Percentiles rank a stretch among this genome's conserved stretches.
These are phyloP conservation scores for Eimeria acervulina DNA, from an alignment of 169 alveolate genomes.

Conservation along the genomic window DNA sequence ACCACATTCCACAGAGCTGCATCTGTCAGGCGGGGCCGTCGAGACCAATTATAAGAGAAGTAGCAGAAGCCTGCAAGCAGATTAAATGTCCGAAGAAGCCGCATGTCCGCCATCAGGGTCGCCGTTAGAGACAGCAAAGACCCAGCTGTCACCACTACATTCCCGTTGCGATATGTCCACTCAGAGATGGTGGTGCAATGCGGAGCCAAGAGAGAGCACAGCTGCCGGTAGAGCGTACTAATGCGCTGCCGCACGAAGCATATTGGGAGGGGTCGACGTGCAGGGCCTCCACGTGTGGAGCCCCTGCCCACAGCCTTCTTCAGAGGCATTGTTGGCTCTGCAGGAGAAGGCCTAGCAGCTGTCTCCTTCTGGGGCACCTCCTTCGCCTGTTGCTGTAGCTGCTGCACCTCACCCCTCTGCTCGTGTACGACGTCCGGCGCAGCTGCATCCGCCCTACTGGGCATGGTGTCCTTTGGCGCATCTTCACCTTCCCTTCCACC, in stretches of 20 bases:
- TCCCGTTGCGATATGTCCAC: constrained; percentile 75
- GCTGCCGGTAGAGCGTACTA: not conserved
- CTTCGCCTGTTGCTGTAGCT: not conserved
- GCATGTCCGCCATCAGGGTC: constrained; percentile 81
- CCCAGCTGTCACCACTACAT: constrained; percentile 76
- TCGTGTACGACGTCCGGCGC: not conserved
- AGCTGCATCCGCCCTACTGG: not conserved
- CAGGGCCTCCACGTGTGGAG: not conserved
- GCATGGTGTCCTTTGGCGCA: not conserved
- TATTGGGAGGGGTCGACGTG: constrained; percentile 17
- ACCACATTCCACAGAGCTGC: constrained; percentile 82
- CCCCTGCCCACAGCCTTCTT: constrained; percentile 54
- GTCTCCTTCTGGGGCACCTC: not conserved
- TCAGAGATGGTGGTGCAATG: constrained; percentile 46
- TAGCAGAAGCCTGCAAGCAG: constrained; percentile 77
- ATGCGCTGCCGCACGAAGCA: constrained; percentile 50
- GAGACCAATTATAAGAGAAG: constrained; percentile 76
- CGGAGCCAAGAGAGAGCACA: constrained; percentile 14
- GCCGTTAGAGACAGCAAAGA: constrained; percentile 80
- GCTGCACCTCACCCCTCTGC: not conserved
- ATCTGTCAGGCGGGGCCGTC: constrained; percentile 76
- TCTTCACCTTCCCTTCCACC: not conserved
- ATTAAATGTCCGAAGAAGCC: constrained; percentile 78
- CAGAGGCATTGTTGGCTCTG: not conserved
- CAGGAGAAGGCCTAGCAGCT: not conserved